Conservation (phyloP, 2,329 filamentous ascomycete genomes). For the Trichoderma lentiforme region DNA sequence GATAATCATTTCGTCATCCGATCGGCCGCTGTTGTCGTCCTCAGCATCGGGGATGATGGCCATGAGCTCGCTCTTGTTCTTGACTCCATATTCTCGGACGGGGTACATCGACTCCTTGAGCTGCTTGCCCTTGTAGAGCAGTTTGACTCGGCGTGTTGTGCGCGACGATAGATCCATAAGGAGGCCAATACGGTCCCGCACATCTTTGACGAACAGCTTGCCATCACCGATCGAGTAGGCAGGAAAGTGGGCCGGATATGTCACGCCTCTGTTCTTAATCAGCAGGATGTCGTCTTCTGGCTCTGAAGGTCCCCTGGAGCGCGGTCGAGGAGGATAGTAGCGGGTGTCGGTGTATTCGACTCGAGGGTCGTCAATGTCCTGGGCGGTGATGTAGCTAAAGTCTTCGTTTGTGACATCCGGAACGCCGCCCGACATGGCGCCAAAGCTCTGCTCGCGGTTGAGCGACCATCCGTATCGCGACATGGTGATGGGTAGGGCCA, state of each 20-base stretch:
- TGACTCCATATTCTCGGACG: constrained; percentile 59
- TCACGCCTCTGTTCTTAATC: constrained; percentile 64
- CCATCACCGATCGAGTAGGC: constrained; percentile 73
- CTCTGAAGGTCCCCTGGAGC: constrained; percentile 32
- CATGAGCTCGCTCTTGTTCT: constrained; percentile 59
- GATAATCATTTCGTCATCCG: constrained; percentile 45
- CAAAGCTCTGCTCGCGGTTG: constrained; percentile 45
- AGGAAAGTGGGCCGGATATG: constrained; percentile 69
- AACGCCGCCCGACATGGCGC: constrained; percentile 44
- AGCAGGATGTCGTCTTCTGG: constrained; percentile 67
- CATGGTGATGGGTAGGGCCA: constrained; percentile 53
- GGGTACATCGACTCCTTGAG: constrained; percentile 61
- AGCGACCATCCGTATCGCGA: constrained; percentile 52
- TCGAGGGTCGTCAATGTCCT: constrained; percentile 57
- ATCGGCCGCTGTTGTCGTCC: constrained; percentile 29
- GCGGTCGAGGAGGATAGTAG: constrained; percentile 37
- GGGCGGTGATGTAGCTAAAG: constrained; percentile 79
- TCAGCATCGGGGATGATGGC: constrained; percentile 41
- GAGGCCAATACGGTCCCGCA: constrained; percentile 64
- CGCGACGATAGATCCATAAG: constrained; percentile 61
- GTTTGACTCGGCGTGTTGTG: constrained; percentile 53
- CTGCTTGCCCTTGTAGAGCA: constrained; percentile 71
- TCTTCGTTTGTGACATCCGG: constrained; percentile 71
- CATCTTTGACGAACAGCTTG: constrained; percentile 62
- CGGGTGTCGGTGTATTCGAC: constrained; percentile 39